Evolutionary conservation across 192 early-diverging fungal species (phyloP), one percentile per base, ranked within the genome.

Genomic region (Phycomyces nitens): DNA sequence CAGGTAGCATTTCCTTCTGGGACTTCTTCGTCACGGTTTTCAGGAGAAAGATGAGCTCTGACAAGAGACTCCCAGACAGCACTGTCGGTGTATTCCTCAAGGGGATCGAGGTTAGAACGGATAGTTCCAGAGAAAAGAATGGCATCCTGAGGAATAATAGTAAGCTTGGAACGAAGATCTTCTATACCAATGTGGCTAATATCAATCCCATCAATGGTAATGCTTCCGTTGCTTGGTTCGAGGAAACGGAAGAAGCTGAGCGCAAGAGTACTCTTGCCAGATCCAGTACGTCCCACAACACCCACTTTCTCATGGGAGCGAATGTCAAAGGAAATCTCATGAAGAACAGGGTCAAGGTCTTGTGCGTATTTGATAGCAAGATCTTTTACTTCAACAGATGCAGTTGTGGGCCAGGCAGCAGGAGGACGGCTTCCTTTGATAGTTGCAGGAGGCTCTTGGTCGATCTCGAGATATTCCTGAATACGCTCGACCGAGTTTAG

Each of bases 401-500:
- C 96, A 50, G 77, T 73, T 24, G 68, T 58, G 0, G 96, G 95
- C 94, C 88, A 91, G 27, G 65, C 51, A 8, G 39, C 39, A 23
- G 56, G 55, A 47, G 74, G 74, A 18, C 22, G 26, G 34, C 53
- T 54, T 39, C 60, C 71, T 12, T 60, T 21, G 40, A 73, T 73
- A 14, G 61, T 34, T 24, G 53, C 26, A 29, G 70, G 44, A 24
- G 88, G 81, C 60, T 98, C 96, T 66, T 95, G 87, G 26, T 92
- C 91, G 40, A 97, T 69, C 6, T 76, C 65, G 63, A 91, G 56
- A 57, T 97, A 98, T 78, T 97, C 93, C 27, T 81, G 69, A 29
- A 96, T 77, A 50, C 96, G 87, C 77, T 98, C 96, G 39, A 96
- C 89, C 5, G 89, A 80, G 65, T 93, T 94, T 85, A 96, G 79